phyloP scores from a whole-genome alignment of 2,329 filamentous ascomycete species.

The Pyrenophora tritici-repentis region DNA sequence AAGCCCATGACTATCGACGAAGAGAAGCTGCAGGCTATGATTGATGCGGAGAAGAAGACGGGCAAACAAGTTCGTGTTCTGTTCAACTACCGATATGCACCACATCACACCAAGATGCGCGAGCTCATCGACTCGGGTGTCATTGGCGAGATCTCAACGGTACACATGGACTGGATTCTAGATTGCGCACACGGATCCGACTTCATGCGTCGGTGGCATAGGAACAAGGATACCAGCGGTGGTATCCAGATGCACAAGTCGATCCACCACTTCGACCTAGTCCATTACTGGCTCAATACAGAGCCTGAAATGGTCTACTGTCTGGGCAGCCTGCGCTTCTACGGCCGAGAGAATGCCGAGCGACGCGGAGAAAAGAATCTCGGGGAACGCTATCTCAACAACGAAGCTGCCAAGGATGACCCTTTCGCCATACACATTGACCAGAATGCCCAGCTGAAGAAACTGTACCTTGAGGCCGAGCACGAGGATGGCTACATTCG shows the following conservation, averaged over 20 bases:
- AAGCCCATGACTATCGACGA: constrained; percentile 69
- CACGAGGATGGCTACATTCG: constrained; percentile 66
- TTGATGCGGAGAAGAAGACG: constrained; percentile 60
- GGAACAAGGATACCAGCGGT: constrained; percentile 64
- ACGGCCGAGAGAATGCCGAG: constrained; percentile 67
- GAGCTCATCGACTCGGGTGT: constrained; percentile 60
- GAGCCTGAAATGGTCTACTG: constrained; percentile 62
- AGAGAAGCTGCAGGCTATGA: constrained; percentile 59
- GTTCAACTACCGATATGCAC: constrained; percentile 69
- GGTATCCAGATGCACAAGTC: constrained; percentile 66
- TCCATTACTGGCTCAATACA: constrained; percentile 66
- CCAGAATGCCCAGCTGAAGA: constrained; percentile 59
- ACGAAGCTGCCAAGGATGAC: constrained; percentile 57
- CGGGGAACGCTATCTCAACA: constrained; percentile 58
- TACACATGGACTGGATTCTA: constrained; percentile 68
- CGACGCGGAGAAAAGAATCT: constrained; percentile 57
- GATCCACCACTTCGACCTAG: constrained; percentile 67
- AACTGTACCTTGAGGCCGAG: constrained; percentile 66
- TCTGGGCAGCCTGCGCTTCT: constrained; percentile 63
- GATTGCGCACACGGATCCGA: constrained; percentile 66
- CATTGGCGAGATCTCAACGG: constrained; percentile 60
- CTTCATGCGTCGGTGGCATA: constrained; percentile 68
- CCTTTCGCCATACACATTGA: constrained; percentile 65
- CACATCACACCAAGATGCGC: constrained; percentile 65
- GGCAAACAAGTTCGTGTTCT: constrained; percentile 59